Conservation (phyloP, 148 eudicot species). For the Vaccinium corymbosum region DNA sequence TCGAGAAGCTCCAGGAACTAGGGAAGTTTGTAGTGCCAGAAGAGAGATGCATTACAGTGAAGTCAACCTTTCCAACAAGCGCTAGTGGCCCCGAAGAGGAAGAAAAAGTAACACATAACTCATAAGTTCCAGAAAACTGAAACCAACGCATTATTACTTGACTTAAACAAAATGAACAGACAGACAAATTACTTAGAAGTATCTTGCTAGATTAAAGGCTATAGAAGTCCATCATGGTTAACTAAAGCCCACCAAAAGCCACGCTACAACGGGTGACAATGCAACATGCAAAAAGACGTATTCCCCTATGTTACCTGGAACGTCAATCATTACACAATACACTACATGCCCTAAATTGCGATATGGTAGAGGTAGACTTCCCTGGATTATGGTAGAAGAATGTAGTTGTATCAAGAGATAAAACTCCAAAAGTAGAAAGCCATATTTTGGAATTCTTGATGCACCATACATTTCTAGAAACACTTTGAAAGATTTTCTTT, state of each 20-base stretch:
- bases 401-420: background rate
- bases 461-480: background rate
- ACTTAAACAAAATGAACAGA: background rate
- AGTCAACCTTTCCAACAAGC: conserved; percentile 88
- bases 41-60: conserved; percentile 89
- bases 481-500: background rate
- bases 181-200: background rate
- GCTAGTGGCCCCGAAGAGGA: conserved; percentile 36
- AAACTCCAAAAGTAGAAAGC: background rate
- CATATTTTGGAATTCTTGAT: background rate
- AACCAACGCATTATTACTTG: background rate
- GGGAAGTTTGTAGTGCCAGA: conserved; percentile 64
- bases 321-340: background rate
- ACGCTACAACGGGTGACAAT: background rate
- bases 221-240: background rate
- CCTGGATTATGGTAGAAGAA: background rate
- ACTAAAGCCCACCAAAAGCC: background rate
- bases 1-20: conserved; percentile 51
- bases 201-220: background rate
- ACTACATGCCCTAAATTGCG: background rate
- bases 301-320: background rate
- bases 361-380: background rate
- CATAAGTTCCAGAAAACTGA: background rate
- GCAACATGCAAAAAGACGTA: background rate
- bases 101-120: background rate